Percentiles rank a stretch among this genome's conserved stretches.
Evolutionary conservation across 352 stramenopile genomes (phyloP).

Genomic region (Globisporangium abappressorium): DNA sequence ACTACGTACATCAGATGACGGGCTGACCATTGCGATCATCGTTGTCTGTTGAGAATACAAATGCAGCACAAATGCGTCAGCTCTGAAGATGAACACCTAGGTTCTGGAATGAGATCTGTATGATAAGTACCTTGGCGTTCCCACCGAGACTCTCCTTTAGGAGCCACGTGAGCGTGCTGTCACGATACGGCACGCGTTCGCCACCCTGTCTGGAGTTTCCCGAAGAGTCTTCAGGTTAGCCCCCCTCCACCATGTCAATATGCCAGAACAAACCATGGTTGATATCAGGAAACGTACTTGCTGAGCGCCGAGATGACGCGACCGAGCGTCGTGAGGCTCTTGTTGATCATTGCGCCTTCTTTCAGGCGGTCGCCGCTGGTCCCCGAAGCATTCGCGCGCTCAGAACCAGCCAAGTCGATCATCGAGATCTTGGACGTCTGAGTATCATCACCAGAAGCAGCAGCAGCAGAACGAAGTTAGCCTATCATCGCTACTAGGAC

Average conservation of each 20-base stretch:
- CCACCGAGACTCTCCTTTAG: constrained; percentile 83
- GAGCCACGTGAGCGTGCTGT: constrained; percentile 86
- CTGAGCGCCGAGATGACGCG: constrained; percentile 85
- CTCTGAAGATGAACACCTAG: not conserved
- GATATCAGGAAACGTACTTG: constrained; percentile 34
- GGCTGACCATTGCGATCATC: constrained; percentile 87
- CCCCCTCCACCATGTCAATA: no score
- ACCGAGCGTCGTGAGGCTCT: constrained; percentile 87
- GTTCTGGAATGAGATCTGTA: not conserved
- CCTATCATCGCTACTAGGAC: not conserved
- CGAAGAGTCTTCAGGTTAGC: not conserved
- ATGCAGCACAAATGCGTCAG: not conserved
- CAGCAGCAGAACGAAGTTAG: not conserved
- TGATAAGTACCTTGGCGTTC: constrained; percentile 58
- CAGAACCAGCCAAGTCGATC: constrained; percentile 82
- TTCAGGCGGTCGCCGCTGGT: constrained; percentile 88
- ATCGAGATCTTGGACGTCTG: constrained; percentile 86
- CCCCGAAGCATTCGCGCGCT: constrained; percentile 74
- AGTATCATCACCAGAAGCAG: not conserved
- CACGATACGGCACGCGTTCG: constrained; percentile 80
- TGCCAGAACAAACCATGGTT: no score
- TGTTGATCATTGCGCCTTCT: constrained; percentile 92
- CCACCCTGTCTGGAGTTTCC: constrained; percentile 26
- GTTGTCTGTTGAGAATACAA: constrained; percentile 43
- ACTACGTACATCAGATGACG: constrained; percentile 51